A percentile compares a stretch with the other conserved stretches of the same genome.
Conservation (phyloP, 805 yeast species). For the Wickerhamomyces sydowiorum region DNA sequence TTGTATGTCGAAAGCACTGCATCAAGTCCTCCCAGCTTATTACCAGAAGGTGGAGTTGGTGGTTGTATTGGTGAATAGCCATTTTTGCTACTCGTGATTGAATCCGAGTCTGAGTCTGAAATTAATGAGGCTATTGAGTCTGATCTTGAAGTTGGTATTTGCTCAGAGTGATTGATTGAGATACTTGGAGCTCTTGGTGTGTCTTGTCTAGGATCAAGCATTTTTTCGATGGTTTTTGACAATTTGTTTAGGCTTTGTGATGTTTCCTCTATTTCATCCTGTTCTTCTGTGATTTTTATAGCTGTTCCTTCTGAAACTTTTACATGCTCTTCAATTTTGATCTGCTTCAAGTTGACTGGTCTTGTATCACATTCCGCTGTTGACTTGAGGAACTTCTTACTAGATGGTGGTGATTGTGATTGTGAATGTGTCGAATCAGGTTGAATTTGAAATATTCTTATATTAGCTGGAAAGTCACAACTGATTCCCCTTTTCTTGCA, state of each 20-base stretch:
- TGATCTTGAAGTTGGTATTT: neutral
- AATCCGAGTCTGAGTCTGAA: neutral
- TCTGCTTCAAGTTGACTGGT: too few relatives aligned
- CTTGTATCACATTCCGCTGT: too few relatives aligned
- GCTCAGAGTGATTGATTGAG: neutral
- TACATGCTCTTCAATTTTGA: too few relatives aligned
- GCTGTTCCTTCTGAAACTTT: too few relatives aligned
- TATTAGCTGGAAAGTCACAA: slow-evolving; percentile 23
- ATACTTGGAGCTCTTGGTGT: neutral
- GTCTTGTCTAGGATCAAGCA: neutral
- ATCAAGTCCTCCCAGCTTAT: too few relatives aligned
- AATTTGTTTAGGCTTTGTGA: neutral
- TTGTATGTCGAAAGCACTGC: too few relatives aligned
- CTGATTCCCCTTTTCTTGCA: slow-evolving; percentile 18
- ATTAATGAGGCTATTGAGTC: neutral
- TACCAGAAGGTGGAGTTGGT: neutral
- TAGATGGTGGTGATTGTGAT: too few relatives aligned
- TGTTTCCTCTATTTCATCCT: neutral
- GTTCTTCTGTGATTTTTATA: too few relatives aligned
- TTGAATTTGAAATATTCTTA: slow-evolving; percentile 15
- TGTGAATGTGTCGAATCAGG: neutral
- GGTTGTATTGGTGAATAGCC: neutral
- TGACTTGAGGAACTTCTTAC: neutral
- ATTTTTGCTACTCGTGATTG: neutral
- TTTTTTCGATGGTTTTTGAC: neutral